Conservation (phyloP, 129 eudicot genomes). For the Flaveria linearis region DNA sequence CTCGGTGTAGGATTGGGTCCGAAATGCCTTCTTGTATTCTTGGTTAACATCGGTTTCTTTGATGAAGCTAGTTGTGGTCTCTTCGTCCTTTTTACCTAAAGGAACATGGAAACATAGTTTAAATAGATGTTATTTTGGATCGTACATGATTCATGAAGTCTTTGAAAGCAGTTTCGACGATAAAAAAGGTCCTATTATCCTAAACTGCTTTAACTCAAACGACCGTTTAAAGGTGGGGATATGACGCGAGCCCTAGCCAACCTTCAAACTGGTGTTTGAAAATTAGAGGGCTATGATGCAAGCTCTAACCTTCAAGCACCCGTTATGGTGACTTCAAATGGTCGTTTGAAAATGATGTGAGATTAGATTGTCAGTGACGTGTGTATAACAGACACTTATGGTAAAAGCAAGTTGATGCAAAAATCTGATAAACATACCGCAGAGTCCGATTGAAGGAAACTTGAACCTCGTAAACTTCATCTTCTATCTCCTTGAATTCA, state of each 20-base stretch:
- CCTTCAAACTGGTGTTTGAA: no score
- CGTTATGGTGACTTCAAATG: no score
- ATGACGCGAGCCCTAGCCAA: no score
- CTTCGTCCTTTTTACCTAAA: conserved; percentile 39
- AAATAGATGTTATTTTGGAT: background rate
- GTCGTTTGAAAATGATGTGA: no score
- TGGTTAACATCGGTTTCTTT: conserved; percentile 53
- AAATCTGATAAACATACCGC: background rate
- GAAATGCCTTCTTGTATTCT: conserved; percentile 67
- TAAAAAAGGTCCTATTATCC: no score
- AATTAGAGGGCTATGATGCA: no score
- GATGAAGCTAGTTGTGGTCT: conserved; percentile 29
- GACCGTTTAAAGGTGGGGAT: no score
- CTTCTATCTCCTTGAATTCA: conserved; percentile 12
- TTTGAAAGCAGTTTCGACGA: background rate
- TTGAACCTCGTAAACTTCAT: conserved; percentile 30
- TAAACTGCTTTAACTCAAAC: no score
- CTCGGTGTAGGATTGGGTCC: conserved; percentile 71
- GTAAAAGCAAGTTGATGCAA: no score
- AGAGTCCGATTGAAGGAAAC: conserved; percentile 25
- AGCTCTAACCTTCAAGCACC: no score
- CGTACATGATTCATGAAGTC: background rate
- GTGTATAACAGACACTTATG: no score
- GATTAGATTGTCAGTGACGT: background rate
- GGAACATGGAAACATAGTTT: conserved; percentile 6